A percentile compares a stretch with the other conserved stretches of the same genome.
Evolutionary conservation across 768 basidiomycete genomes (phyloP).

Genomic region (Auricularia sp.): DNA sequence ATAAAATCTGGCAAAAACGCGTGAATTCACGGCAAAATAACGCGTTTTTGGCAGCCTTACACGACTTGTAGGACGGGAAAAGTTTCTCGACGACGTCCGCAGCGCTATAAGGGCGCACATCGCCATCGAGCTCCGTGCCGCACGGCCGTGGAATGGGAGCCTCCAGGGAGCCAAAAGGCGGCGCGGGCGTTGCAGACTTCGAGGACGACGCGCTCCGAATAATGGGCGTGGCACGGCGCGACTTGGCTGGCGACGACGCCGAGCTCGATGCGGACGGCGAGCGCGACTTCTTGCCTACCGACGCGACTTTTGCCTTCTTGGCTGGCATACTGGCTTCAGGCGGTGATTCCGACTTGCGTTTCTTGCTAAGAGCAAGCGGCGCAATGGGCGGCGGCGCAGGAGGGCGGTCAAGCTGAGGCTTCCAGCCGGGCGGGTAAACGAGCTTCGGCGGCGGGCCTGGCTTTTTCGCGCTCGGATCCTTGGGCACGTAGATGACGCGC

Average conservation of each 20-base stretch:
- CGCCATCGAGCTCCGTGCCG: conserved; percentile 48
- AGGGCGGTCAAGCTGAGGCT: neutral
- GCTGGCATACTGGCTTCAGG: neutral
- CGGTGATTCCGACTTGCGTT: neutral
- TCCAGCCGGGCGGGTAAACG: neutral
- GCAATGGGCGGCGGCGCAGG: neutral
- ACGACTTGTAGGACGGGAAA: conserved; percentile 58
- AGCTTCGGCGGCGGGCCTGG: neutral
- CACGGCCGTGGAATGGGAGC: conserved; percentile 29
- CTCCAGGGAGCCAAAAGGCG: neutral
- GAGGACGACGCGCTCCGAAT: neutral
- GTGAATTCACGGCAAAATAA: conserved; percentile 11
- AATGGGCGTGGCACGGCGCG: neutral
- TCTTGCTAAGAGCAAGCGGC: neutral
- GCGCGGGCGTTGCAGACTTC: neutral
- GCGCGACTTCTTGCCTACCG: neutral
- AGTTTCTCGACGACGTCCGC: conserved; percentile 53
- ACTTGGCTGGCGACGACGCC: neutral
- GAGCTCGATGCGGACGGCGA: neutral
- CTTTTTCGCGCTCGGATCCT: neutral
- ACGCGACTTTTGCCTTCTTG: neutral
- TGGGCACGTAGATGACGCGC: neutral
- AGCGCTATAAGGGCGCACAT: conserved; percentile 48
- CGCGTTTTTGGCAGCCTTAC: conserved; percentile 29
- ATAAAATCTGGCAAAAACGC: conserved; percentile 44